Evolutionary conservation across 2,329 filamentous ascomycete genomes (phyloP).

Genomic region (Byssoonygena ceratinophila): DNA sequence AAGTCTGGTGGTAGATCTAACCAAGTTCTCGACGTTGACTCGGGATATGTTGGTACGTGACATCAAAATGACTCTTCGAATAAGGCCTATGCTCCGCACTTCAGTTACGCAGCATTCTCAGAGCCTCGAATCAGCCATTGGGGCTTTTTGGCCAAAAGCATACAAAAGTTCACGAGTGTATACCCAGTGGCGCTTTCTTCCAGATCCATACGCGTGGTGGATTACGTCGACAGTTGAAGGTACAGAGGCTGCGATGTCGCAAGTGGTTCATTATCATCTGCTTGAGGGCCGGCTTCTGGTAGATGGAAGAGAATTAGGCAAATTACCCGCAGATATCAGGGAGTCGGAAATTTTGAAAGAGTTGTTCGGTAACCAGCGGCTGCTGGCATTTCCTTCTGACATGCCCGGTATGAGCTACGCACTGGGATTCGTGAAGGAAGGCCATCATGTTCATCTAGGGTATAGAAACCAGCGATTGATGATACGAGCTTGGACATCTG

Average conservation of each 20-base stretch:
- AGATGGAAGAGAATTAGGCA: constrained; percentile 41
- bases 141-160: constrained; percentile 36
- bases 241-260: constrained; percentile 20
- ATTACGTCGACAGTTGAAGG: constrained; percentile 23
- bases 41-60: constrained; percentile 39
- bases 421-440: constrained; percentile 29
- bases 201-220: constrained; percentile 25
- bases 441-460: constrained; percentile 47
- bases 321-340: constrained; percentile 40
- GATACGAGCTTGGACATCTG: constrained; percentile 35
- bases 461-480: constrained; percentile 33
- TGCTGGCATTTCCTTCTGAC: constrained; percentile 45
- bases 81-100: constrained; percentile 28
- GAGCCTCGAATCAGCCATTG: constrained; percentile 30
- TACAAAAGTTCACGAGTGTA: constrained; percentile 17
- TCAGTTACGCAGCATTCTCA: constrained; percentile 26
- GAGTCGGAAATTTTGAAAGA: constrained; percentile 34
- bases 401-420: constrained; percentile 46
- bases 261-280: constrained; percentile 33
- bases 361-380: constrained; percentile 46
- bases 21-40: constrained; percentile 24
- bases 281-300: constrained; percentile 42
- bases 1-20: constrained; percentile 31
- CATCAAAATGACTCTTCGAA: constrained; percentile 33
- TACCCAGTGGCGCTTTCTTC: constrained; percentile 20